Conservation (phyloP, 768 basidiomycete genomes). For the Kwoniella europaea region DNA sequence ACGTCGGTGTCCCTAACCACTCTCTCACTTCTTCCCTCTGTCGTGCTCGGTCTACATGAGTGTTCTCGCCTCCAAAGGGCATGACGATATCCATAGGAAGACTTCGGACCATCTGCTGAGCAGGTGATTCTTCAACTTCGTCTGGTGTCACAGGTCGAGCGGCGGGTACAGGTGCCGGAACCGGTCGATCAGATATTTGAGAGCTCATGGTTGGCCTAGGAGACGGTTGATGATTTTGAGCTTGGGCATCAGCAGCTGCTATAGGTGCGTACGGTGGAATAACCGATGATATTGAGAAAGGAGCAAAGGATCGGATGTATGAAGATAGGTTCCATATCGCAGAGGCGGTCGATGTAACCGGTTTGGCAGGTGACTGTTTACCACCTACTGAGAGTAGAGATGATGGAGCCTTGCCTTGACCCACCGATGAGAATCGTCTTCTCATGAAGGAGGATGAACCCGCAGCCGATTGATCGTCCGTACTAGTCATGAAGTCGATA, state of each 20-base stretch:
- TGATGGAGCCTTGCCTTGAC: conserved; percentile 4
- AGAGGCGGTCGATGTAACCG: conserved; percentile 29
- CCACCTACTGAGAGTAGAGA: conserved; percentile 2
- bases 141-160: conserved; percentile 2
- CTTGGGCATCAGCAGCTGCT: conserved; percentile 6
- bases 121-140: conserved; percentile 22
- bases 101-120: conserved; percentile 43
- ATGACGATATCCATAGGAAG: conserved; percentile 51
- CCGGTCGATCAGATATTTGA: not conserved
- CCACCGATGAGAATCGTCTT: conserved; percentile 3
- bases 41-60: conserved; percentile 8
- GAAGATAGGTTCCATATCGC: conserved; percentile 46
- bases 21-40: conserved; percentile 12
- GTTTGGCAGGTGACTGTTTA: conserved; percentile 24
- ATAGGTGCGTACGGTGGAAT: conserved; percentile 25
- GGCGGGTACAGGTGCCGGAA: conserved; percentile 20
- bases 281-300: conserved; percentile 41
- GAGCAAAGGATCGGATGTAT: conserved; percentile 45
- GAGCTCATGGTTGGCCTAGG: conserved; percentile 5
- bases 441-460: conserved; percentile 30
- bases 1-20: conserved; percentile 15
- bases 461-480: conserved; percentile 36
- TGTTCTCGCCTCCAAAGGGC: conserved; percentile 20
- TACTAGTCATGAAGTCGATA: conserved; percentile 39
- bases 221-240: conserved; percentile 7